Conservation (phyloP, 148 eudicot species). For the Oxyria digyna region DNA sequence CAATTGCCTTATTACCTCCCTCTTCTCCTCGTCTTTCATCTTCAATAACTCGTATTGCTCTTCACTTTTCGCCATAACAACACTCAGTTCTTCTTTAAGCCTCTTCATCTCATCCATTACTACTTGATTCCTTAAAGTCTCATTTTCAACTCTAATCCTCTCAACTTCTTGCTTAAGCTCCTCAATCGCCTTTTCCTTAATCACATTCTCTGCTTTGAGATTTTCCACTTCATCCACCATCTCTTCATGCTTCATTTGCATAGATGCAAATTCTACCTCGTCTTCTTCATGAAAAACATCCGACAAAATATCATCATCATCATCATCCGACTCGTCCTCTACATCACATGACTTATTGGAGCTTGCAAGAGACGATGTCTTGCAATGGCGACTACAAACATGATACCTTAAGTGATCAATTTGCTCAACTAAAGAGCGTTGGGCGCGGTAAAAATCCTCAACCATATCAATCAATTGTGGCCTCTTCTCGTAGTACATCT, state of each 20-base stretch:
- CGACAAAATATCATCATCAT: slow-evolving; percentile 64
- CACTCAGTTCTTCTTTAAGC: neutral
- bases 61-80: neutral
- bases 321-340: slow-evolving; percentile 24
- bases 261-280: slow-evolving; percentile 7
- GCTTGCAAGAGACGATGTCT: slow-evolving; percentile 28
- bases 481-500: slow-evolving; percentile 88
- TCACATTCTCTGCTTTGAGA: neutral
- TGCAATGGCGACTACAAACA: slow-evolving; percentile 17
- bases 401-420: slow-evolving; percentile 49
- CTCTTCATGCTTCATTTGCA: neutral
- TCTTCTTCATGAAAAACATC: slow-evolving; percentile 16
- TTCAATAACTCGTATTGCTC: neutral
- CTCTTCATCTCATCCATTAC: neutral
- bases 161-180: neutral
- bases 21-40: neutral
- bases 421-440: slow-evolving; percentile 71
- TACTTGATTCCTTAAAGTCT: neutral
- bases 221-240: slow-evolving; percentile 12
- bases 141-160: neutral
- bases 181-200: neutral
- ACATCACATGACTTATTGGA: slow-evolving; percentile 11
- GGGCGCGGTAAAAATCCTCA: slow-evolving; percentile 65
- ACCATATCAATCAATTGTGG: slow-evolving; percentile 70
- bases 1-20: neutral